Evolutionary conservation across 768 basidiomycete species (phyloP), one percentile per base, ranked within the genome.

Genomic region (Suillus fuscotomentosus): DNA sequence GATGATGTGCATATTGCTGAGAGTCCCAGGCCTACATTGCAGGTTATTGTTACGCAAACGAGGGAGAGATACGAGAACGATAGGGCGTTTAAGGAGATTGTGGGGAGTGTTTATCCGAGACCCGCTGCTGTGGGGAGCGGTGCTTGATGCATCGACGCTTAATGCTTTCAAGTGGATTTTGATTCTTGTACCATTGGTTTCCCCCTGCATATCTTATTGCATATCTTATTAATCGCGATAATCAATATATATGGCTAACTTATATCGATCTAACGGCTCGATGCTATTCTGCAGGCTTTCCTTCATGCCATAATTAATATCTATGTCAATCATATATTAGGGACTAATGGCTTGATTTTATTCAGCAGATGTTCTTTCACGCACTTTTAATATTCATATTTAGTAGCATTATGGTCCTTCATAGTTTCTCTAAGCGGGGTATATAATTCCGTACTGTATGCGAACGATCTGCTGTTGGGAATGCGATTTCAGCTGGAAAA

Each of bases 51-150:
- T 50, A 76, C 73, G 9, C 75, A 76, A 61, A 77, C 75, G 42
- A 73, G 76, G 45, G 71, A 74, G n/a, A 75, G 77, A 36, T 76
- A 76, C 63, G 76, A 77, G 3, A 71, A 76, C 13, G 75, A 77
- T 61, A 71, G 70, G 38, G 74, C 74, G 15, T 75, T 75, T 53
- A 75, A 75, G 43, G 71, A 75, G 31, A 69, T 62, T 53, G 70
- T 75, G 7, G 74, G 75, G 60, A 63, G 75, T 54, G 70, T 75
- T 20, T 76, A 67, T 27, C 74, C 74, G 5, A 27, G 51, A 20
- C 51, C 51, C 17, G 74, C 70, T 53, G 68, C 70, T 13, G 36
- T 53, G 15, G 51, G 51, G 27, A 31, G 17, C 51, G 27, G 51
- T 17, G 51, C 51, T 53, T 53, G 51, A 53, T 50, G 50, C 50